Base-by-base conservation (phyloP, 352 stramenopile genomes). In the Phytopythium kandeliae region DNA sequence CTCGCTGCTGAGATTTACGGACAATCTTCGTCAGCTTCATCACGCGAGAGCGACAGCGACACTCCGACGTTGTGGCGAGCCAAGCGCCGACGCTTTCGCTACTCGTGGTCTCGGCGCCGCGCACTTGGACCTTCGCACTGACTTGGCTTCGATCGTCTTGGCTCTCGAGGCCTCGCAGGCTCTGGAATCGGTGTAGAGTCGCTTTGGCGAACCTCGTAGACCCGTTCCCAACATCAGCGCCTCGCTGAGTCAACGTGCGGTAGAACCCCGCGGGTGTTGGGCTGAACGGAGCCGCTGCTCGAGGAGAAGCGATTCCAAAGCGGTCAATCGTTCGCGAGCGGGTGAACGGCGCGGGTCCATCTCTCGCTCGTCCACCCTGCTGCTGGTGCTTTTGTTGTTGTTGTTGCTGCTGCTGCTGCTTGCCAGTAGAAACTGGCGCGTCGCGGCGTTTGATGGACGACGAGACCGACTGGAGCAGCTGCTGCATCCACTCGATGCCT, bases 271-370 rank as follows among this genome's bases (percentile, higher is more conserved):
- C 44, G 6, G 28, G 16, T 4, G 4, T 50, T 4, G 30, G 15
- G 30, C n/a, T 50, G 26, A n/a, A 71, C 17, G 53, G 57, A 9
- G 53, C 42, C 2, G 58, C 33, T 15, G 51, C 62, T 42, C 62
- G 30, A 43, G 13, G 4, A 2, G 31, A 43, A 17, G 17, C 13
- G 22, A 13, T 7, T 4, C 46, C 60, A 25, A 67, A 33, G 9
- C 66, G 62, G 37, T 76, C 65, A 30, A 73, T 63, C n/a, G 69
- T 79, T 28, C 60, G 63, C 25, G 69, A 75, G 2, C 69, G 65
- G 34, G 61, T 66, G 53, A 79, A 76, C 7, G 61, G 54, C 1
- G 65, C 60, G 0, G 57, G 17, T 26, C 17, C 17, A 4, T 17
- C 26, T 11, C 33, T 17, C 28, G 4, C 16, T 40, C 44, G 4